phyloP scores from a whole-genome alignment of 2,329 filamentous ascomycete genomes.

The Amauroascus verrucosus region DNA sequence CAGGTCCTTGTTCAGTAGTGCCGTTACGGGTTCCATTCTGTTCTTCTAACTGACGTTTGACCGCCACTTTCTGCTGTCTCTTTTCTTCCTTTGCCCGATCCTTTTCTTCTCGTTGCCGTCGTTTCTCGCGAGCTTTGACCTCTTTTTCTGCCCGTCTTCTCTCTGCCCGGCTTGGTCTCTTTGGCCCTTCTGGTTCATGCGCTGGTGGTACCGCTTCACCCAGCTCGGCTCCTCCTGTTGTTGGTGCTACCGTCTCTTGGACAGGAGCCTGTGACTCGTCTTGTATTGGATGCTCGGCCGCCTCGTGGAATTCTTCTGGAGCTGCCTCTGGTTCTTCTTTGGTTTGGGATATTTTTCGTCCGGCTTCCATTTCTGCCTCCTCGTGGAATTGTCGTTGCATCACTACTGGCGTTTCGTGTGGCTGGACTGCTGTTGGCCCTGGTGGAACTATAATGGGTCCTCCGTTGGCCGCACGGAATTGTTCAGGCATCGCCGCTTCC shows the following conservation, averaged over 20 bases:
- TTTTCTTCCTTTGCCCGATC: conserved; percentile 5
- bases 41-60: conserved; percentile 1
- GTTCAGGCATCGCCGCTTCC: neutral
- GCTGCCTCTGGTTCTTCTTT: neutral
- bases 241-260: neutral
- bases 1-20: neutral
- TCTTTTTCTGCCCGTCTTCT: conserved; percentile 12
- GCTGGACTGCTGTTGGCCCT: neutral
- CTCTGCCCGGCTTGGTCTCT: conserved; percentile 1
- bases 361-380: neutral
- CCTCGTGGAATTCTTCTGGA: neutral
- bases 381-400: neutral
- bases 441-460: neutral
- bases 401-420: neutral
- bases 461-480: neutral
- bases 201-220: neutral
- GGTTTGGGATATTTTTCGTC: neutral
- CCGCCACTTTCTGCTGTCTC: conserved; percentile 1
- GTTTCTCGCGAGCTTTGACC: conserved; percentile 11
- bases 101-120: conserved; percentile 10
- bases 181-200: neutral
- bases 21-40: neutral
- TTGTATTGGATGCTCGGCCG: neutral
- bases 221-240: neutral
- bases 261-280: neutral